These are phyloP conservation scores for Camellia granthamiana DNA, from an alignment of 148 eudicot species.

Conservation along the genomic window DNA sequence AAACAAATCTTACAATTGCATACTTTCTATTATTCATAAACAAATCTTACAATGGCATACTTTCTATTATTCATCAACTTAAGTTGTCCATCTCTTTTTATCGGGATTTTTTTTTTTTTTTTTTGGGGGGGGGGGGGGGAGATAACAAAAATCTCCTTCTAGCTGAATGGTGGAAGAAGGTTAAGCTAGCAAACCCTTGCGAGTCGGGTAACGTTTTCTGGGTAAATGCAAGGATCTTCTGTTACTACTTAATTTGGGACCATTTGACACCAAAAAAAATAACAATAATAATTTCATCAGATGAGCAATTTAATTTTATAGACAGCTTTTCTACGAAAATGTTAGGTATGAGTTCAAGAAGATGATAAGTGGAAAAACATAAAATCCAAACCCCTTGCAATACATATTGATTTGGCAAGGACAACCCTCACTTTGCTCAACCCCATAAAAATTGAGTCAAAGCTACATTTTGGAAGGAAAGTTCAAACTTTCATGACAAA, in stretches of 20 bases:
- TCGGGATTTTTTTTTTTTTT: not conserved
- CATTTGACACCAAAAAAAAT: not conserved
- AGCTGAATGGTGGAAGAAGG: not conserved
- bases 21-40: not conserved
- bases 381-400: not conserved
- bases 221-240: not conserved
- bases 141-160: not conserved
- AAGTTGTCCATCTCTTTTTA: not conserved
- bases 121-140: no score
- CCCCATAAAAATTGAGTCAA: not conserved
- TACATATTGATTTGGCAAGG: slow-evolving; percentile 1
- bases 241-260: not conserved
- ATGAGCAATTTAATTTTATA: not conserved
- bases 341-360: not conserved
- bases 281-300: not conserved
- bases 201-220: not conserved
- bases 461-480: slow-evolving; percentile 2
- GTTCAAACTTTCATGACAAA: not conserved
- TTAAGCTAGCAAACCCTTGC: not conserved
- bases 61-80: not conserved
- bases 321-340: no score
- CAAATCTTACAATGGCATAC: no score
- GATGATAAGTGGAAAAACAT: not conserved
- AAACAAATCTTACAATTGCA: not conserved
- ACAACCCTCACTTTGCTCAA: not conserved